Evolutionary conservation across 257 asterid genomes (phyloP), one percentile per base, ranked within the genome.

Genomic region (Orobanche coerulescens): DNA sequence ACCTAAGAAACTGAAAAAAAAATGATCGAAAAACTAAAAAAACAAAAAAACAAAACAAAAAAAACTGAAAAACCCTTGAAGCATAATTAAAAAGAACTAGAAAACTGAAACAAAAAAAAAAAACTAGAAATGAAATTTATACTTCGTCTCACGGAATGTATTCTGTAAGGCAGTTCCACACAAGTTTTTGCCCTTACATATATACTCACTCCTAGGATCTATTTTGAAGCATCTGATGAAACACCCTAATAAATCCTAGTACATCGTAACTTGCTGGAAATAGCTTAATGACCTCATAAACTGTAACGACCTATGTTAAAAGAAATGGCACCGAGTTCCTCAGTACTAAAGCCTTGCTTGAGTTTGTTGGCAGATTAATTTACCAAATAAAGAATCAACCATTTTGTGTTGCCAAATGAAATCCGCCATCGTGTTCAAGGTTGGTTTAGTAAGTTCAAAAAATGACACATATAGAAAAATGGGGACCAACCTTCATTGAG

Each of bases 401-500:
- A 0, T 13, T n/a, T n/a, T n/a, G 40, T 39, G 20, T 5, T 34
- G 34, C 37, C 39, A 47, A 60, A 48, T 34, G 3, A 33, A 57
- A 44, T 58, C 23, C 30, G 58, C 66, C 28, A 36, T 46, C 31
- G 23, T 22, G 18, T 59, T 33, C 34, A 67, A 25, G 40, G 28
- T 20, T 10, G 16, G 47, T 44, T 24, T 18, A 0, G 60, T 71
- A 58, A 58, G 53, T 39, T 39, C 40, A 65, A 52, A 30, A 30
- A 30, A 30, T 30, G 36, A 30, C 7, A 30, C 7, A 30, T 30
- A 2, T 2, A 30, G 7, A 30, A 7, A 30, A 30, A 48, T 19
- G 10, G 50, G 33, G 23, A 65, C 79, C 70, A 62, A 88, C 98
- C 98, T 88, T 88, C 94, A 61, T 78, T 78, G 50, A 88, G 80